Evolutionary conservation across 1,139 yeast genomes (phyloP), one percentile per base, ranked within the genome.

Genomic region (Sugiyamaella grinbergsii): DNA sequence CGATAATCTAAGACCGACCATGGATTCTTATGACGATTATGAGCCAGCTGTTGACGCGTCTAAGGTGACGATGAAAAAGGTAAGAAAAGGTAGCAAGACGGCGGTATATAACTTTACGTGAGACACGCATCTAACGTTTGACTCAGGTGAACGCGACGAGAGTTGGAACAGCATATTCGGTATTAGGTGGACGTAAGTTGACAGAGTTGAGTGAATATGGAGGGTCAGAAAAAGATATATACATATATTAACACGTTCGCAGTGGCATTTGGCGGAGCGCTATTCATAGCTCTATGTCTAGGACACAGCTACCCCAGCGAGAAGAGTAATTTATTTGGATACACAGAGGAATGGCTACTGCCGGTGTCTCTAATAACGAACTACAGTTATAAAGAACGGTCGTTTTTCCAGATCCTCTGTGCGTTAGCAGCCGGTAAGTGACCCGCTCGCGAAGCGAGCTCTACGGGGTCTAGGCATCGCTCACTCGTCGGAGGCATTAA

Each of bases 351-450:
- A 33, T 52, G 54, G 51, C 34, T 42, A 39, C 41, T 39, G 8
- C 42, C 47, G 19, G 40, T 43, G 4, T 43, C 43, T 4, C 43
- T 28, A 13, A 23, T 40, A 15, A 43, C 43, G 5, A 36, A 34
- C 24, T 46, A 40, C 31, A 18, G 40, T 56, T 87, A 85, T 59
- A 94, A 94, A 0, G 95, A 86, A 66, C 73, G 95, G 60, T 83
- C 93, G 2, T 66, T 86, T 36, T 87, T 86, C 62, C 95, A 87
- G 66, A 75, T 87, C 29, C 67, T 85, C 47, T 84, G 85, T 53
- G 95, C 78, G 2, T 64, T 86, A 42, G 84, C 94, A 1, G 76
- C 94, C 0, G 91, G 93, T 23, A 93, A 94, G 32, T 75, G 93
- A 58, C 18, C 15, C 26, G 10, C 26, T 26, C n/a, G 23, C 11